Conservation (phyloP, 2,329 filamentous ascomycete species). For the Paraconiothyrium brasiliense region DNA sequence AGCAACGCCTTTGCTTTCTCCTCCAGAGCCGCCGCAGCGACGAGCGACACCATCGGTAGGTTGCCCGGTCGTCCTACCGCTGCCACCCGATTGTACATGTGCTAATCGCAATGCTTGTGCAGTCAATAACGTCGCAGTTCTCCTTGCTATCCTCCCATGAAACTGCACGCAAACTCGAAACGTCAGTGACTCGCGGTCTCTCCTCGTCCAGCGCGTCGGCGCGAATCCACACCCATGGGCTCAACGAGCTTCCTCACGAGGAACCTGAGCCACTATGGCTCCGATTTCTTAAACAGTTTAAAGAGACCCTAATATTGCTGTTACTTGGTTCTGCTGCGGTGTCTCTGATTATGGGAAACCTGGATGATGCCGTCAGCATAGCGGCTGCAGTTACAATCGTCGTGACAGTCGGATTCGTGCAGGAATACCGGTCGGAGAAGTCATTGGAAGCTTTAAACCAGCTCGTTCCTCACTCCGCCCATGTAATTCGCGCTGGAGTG, state of each 20-base stretch:
- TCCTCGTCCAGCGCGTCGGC: slow-evolving; percentile 82
- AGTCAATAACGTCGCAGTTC: slow-evolving; percentile 60
- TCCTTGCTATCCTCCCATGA: slow-evolving; percentile 78
- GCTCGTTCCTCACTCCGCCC: slow-evolving; percentile 92
- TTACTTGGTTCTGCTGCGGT: slow-evolving; percentile 87
- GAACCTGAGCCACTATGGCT: slow-evolving; percentile 94
- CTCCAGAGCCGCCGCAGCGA: slow-evolving; percentile 37
- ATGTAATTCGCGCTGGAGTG: slow-evolving; percentile 75
- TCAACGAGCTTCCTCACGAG: slow-evolving; percentile 94
- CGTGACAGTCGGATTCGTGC: slow-evolving; percentile 92
- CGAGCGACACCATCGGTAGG: slow-evolving; percentile 45
- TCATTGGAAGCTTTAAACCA: slow-evolving; percentile 94
- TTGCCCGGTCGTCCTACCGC: slow-evolving; percentile 10
- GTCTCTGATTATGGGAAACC: slow-evolving; percentile 90
- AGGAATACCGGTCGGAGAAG: slow-evolving; percentile 97
- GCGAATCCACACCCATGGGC: slow-evolving; percentile 81
- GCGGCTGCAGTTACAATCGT: slow-evolving; percentile 96
- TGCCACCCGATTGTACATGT: not conserved
- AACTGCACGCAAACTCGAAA: slow-evolving; percentile 78
- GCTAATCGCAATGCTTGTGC: slow-evolving; percentile 28
- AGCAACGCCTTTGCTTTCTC: slow-evolving; percentile 41
- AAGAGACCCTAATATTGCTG: slow-evolving; percentile 93
- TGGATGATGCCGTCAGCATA: slow-evolving; percentile 95
- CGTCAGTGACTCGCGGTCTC: slow-evolving; percentile 84
- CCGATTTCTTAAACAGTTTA: slow-evolving; percentile 95